Conservation (phyloP, 2,329 filamentous ascomycete species). For the Sporothrix luriei region DNA sequence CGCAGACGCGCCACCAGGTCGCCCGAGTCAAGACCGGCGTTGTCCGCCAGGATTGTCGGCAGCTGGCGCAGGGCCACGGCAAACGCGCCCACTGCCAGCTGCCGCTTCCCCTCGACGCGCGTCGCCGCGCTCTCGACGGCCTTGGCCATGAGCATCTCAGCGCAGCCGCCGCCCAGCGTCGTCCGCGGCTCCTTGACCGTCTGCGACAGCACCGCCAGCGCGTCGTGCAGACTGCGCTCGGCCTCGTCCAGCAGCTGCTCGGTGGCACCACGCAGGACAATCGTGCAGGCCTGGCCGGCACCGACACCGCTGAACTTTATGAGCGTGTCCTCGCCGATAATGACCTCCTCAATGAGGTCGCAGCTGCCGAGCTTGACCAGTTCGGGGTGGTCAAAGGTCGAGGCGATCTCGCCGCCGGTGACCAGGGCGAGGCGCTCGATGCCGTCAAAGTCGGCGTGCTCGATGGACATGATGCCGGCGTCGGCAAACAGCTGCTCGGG, state of each 20-base stretch:
- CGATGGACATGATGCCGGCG: slow-evolving; percentile 96
- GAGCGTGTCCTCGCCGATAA: slow-evolving; percentile 95
- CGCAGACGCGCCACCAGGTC: slow-evolving; percentile 89
- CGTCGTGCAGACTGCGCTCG: slow-evolving; percentile 93
- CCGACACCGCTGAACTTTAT: slow-evolving; percentile 98
- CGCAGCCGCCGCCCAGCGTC: slow-evolving; percentile 91
- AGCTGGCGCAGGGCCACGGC: slow-evolving; percentile 87
- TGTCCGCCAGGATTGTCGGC: slow-evolving; percentile 95
- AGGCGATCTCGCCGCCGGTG: slow-evolving; percentile 95
- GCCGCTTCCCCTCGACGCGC: slow-evolving; percentile 95
- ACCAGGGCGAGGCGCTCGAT: slow-evolving; percentile 94
- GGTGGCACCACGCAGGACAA: slow-evolving; percentile 92
- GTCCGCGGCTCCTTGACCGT: slow-evolving; percentile 93
- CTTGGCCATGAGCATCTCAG: slow-evolving; percentile 99
- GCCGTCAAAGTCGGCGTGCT: slow-evolving; percentile 98
- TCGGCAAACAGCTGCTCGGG: slow-evolving; percentile 98
- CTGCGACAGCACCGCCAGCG: slow-evolving; percentile 92
- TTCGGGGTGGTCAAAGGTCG: slow-evolving; percentile 96
- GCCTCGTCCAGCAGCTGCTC: slow-evolving; percentile 97
- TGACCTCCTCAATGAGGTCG: slow-evolving; percentile 94
- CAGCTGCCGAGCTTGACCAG: slow-evolving; percentile 95
- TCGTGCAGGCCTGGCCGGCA: slow-evolving; percentile 91
- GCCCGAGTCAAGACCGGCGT: slow-evolving; percentile 92
- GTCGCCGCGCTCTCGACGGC: slow-evolving; percentile 92
- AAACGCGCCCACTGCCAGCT: slow-evolving; percentile 88